These are phyloP conservation scores for Leptomonas pyrrhocoris DNA, from an alignment of 208 protist genomes.

Conservation along the genomic window DNA sequence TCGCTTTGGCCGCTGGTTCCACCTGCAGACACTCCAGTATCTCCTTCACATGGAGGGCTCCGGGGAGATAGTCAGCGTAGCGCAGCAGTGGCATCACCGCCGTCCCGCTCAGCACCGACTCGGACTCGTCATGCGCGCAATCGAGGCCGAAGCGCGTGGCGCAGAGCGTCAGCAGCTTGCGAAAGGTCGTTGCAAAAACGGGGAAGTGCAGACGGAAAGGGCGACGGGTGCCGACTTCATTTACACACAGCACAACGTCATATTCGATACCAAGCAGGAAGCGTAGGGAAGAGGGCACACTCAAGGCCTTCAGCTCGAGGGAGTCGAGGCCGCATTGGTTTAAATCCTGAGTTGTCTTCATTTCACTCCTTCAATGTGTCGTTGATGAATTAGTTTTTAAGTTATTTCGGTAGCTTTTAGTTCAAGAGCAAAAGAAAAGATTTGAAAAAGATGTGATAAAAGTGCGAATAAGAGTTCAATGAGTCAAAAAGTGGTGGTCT, in stretches of 20 bases:
- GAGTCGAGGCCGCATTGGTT: slow-evolving; percentile 53
- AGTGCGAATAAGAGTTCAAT: not conserved
- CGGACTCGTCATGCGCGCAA: slow-evolving; percentile 49
- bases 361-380: not conserved
- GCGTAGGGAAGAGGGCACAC: slow-evolving; percentile 65
- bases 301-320: slow-evolving; percentile 83
- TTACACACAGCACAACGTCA: slow-evolving; percentile 74
- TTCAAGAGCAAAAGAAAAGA: not conserved
- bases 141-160: slow-evolving; percentile 64
- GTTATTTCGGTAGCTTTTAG: not conserved
- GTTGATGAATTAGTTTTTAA: not conserved
- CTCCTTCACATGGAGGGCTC: slow-evolving; percentile 72
- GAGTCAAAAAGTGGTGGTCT: not conserved
- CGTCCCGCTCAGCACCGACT: slow-evolving; percentile 58
- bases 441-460: not conserved
- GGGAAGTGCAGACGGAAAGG: slow-evolving; percentile 75
- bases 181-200: slow-evolving; percentile 56
- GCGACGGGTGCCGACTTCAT: slow-evolving; percentile 46
- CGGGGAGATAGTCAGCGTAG: slow-evolving; percentile 85
- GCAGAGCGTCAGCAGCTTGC: slow-evolving; percentile 75
- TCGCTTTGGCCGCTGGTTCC: slow-evolving; percentile 33
- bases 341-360: slow-evolving; percentile 23
- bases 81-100: slow-evolving; percentile 75
- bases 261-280: slow-evolving; percentile 84
- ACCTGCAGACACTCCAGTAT: slow-evolving; percentile 67